Evolutionary conservation across 768 basidiomycete species (phyloP).

Genomic region (Harrya chromipes): DNA sequence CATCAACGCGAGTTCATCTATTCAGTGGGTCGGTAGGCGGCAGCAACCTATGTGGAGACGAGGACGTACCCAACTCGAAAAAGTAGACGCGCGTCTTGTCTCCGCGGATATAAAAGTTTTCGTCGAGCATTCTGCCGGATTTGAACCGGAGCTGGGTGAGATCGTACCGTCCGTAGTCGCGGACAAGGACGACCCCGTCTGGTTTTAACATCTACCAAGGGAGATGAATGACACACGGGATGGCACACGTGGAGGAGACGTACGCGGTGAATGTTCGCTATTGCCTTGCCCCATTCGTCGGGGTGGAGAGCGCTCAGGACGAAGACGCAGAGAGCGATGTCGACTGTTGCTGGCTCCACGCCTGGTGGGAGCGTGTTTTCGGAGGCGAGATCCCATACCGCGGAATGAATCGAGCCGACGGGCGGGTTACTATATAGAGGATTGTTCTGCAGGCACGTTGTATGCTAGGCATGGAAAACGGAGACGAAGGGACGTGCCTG

Average conservation of each 20-base stretch:
- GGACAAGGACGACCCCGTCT: slow-evolving; percentile 76
- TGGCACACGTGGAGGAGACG: slow-evolving; percentile 8
- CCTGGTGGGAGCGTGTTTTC: slow-evolving; percentile 55
- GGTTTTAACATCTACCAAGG: slow-evolving; percentile 79
- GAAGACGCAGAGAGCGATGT: slow-evolving; percentile 90
- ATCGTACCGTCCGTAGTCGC: slow-evolving; percentile 95
- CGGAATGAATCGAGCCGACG: slow-evolving; percentile 67
- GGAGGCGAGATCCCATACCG: slow-evolving; percentile 91
- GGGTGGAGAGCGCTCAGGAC: slow-evolving; percentile 94
- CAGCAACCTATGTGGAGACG: too few relatives aligned
- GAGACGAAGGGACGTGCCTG: slow-evolving; percentile 49
- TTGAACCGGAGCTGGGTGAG: slow-evolving; percentile 95
- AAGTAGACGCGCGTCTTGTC: slow-evolving; percentile 98
- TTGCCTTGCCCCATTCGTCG: slow-evolving; percentile 81
- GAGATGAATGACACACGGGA: background rate
- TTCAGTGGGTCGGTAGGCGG: background rate
- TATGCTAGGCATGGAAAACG: background rate
- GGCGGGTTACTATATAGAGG: slow-evolving; percentile 66
- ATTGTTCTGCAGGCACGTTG: slow-evolving; percentile 49
- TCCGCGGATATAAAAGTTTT: slow-evolving; percentile 94
- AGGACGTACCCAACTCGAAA: slow-evolving; percentile 72
- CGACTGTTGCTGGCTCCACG: slow-evolving; percentile 66
- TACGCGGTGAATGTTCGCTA: slow-evolving; percentile 77
- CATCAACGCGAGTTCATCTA: slow-evolving; percentile 76
- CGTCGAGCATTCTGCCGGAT: slow-evolving; percentile 78